Base-by-base conservation (phyloP, 108 stramenopile genomes). In the Skeletonema potamos region DNA sequence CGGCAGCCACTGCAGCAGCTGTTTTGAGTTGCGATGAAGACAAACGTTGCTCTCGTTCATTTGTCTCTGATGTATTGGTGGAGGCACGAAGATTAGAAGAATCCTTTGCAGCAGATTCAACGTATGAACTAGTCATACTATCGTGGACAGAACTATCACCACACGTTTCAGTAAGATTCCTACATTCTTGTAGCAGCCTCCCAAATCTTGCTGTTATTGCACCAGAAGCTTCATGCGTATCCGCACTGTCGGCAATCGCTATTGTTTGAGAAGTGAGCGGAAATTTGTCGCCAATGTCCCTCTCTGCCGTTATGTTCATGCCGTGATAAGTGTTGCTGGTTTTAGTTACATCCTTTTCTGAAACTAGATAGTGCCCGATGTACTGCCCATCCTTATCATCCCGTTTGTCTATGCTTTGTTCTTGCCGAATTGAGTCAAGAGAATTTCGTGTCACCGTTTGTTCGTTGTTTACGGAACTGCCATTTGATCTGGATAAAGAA, bases 131-230 rank as follows among this genome's bases (percentile, higher is more conserved):
- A 30, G 27, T 12, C 27, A 48, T 27, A 9, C 61, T 64, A 34
- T 30, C 22, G 43, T 39, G 27, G 43, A 64, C 57, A 32, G 58
- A 37, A 37, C 29, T 30, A 30, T 61, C 26, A 30, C 57, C 58
- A 29, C 64, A 66, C 37, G 69, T 70, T 78, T 78, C 70, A 3
- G 77, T 67, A 22, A 78, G 43, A 51, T 65, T 39, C 17, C 77
- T 64, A 60, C 77, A 78, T 67, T 78, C 69, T 41, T 71, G 70
- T 34, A 78, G 65, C 34, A 78, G 66, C 34, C 70, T 58, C 28
- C 77, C 77, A 55, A 78, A 78, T 24, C 77, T 58, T 8, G 77
- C 64, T 5, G 70, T 67, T 2, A 66, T 65, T 18, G 39, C 37
- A 20, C 60, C 51, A 29, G 64, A 15, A 24, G n/a, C 27, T 46